Conservation (phyloP, 768 basidiomycete species). For the Basidioascus undulatus region DNA sequence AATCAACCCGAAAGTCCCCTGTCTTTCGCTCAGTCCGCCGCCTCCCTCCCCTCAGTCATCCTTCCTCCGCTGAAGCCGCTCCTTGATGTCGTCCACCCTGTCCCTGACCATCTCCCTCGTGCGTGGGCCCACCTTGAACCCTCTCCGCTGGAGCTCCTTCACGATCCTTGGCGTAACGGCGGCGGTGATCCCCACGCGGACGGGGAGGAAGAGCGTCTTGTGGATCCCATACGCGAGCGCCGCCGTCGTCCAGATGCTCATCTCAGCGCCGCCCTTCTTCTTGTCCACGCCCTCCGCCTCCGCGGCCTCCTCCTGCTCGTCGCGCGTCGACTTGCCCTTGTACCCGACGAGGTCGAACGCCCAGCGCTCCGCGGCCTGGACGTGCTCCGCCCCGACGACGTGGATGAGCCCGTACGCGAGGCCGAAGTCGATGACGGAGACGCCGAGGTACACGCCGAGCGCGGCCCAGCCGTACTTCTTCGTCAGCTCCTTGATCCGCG, state of each 20-base stretch:
- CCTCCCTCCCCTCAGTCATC: slow-evolving; percentile 10
- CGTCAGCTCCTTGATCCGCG: slow-evolving; percentile 55
- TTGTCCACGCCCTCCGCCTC: neutral
- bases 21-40: slow-evolving; percentile 3
- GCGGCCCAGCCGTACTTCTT: slow-evolving; percentile 93
- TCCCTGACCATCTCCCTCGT: slow-evolving; percentile 21
- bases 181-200: slow-evolving; percentile 71
- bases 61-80: too few relatives aligned
- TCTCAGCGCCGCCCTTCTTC: slow-evolving; percentile 24
- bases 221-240: slow-evolving; percentile 84
- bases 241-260: slow-evolving; percentile 74
- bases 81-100: neutral
- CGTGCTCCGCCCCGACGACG: slow-evolving; percentile 71
- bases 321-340: neutral
- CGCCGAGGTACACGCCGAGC: slow-evolving; percentile 57
- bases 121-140: slow-evolving; percentile 60
- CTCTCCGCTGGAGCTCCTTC: slow-evolving; percentile 48
- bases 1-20: too few relatives aligned
- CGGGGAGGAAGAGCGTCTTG: slow-evolving; percentile 75
- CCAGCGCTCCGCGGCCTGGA: slow-evolving; percentile 33
- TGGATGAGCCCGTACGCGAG: slow-evolving; percentile 66
- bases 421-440: slow-evolving; percentile 56
- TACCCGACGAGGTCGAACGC: slow-evolving; percentile 27
- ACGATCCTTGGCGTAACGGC: slow-evolving; percentile 68
- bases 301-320: slow-evolving; percentile 1